Conservation (phyloP, 192 early-diverging fungal genomes). For the Tieghemiomyces parasiticus region DNA sequence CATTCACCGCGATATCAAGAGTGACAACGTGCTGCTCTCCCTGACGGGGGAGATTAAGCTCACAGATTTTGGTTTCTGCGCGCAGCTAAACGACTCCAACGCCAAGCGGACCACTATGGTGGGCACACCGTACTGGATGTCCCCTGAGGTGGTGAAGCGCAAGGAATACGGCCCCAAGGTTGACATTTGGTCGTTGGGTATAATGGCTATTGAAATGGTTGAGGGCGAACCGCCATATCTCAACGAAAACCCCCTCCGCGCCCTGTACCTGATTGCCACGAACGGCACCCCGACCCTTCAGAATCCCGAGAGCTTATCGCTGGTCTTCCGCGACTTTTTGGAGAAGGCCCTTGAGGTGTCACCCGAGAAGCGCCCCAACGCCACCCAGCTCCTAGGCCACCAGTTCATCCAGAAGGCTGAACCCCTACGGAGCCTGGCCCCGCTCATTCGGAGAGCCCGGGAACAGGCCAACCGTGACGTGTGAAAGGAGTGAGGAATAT, state of each 20-base stretch:
- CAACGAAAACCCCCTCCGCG: slow-evolving; percentile 82
- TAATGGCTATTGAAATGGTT: slow-evolving; percentile 96
- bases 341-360: slow-evolving; percentile 66
- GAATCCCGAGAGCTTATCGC: slow-evolving; percentile 64
- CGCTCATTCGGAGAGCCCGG: slow-evolving; percentile 60
- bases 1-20: slow-evolving; percentile 78
- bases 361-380: slow-evolving; percentile 60
- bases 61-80: slow-evolving; percentile 87
- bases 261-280: slow-evolving; percentile 88
- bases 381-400: slow-evolving; percentile 67
- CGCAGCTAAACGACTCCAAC: slow-evolving; percentile 60
- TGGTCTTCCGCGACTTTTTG: slow-evolving; percentile 76
- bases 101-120: slow-evolving; percentile 74
- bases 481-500: too few relatives aligned
- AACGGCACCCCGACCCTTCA: slow-evolving; percentile 87
- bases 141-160: slow-evolving; percentile 87
- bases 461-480: slow-evolving; percentile 18
- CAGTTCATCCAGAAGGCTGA: slow-evolving; percentile 75
- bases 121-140: slow-evolving; percentile 96
- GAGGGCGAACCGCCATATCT: slow-evolving; percentile 96
- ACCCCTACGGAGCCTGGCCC: slow-evolving; percentile 61
- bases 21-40: slow-evolving; percentile 68
- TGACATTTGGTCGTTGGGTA: slow-evolving; percentile 96
- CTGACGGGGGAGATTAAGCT: slow-evolving; percentile 64
- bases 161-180: slow-evolving; percentile 87